phyloP scores from a whole-genome alignment of 2,329 filamentous ascomycete genomes.

The Zasmidium citrigriseum region DNA sequence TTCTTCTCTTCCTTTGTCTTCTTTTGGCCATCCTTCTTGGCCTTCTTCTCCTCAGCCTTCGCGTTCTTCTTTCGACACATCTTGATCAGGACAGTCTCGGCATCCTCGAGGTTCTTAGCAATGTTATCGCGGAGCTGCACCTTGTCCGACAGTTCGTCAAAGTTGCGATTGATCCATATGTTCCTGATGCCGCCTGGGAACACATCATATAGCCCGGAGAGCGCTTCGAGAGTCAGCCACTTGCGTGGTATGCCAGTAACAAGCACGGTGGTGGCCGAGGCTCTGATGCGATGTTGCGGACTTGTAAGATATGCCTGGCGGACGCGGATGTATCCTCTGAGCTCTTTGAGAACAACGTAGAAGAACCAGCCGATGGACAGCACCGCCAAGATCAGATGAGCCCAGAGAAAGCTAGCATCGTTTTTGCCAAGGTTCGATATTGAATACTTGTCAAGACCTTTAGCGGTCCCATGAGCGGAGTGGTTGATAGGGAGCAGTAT shows the following conservation, averaged over 20 bases:
- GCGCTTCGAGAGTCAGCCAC: conserved; percentile 82
- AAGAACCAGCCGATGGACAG: conserved; percentile 81
- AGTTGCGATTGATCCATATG: conserved; percentile 93
- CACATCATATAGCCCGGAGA: conserved; percentile 86
- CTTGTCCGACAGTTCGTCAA: conserved; percentile 80
- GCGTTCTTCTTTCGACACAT: conserved; percentile 75
- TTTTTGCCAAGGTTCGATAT: conserved; percentile 82
- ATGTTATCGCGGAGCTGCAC: conserved; percentile 73
- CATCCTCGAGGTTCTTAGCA: conserved; percentile 71
- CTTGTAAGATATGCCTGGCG: conserved; percentile 94
- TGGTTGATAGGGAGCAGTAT: conserved; percentile 86
- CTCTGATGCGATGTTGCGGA: conserved; percentile 87
- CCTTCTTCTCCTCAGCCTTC: conserved; percentile 57
- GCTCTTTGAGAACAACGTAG: conserved; percentile 80
- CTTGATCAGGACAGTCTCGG: conserved; percentile 82
- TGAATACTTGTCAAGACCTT: conserved; percentile 77
- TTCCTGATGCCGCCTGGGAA: conserved; percentile 94
- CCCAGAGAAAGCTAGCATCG: conserved; percentile 70
- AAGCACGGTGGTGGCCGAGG: conserved; percentile 92
- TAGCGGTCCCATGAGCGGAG: conserved; percentile 58
- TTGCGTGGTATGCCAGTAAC: conserved; percentile 88
- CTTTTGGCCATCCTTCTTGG: conserved; percentile 46
- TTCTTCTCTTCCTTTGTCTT: conserved; percentile 58
- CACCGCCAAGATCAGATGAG: conserved; percentile 79
- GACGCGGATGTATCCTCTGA: conserved; percentile 86